Conservation (phyloP, 2,329 filamentous ascomycete genomes). For the Fusarium papillatum region DNA sequence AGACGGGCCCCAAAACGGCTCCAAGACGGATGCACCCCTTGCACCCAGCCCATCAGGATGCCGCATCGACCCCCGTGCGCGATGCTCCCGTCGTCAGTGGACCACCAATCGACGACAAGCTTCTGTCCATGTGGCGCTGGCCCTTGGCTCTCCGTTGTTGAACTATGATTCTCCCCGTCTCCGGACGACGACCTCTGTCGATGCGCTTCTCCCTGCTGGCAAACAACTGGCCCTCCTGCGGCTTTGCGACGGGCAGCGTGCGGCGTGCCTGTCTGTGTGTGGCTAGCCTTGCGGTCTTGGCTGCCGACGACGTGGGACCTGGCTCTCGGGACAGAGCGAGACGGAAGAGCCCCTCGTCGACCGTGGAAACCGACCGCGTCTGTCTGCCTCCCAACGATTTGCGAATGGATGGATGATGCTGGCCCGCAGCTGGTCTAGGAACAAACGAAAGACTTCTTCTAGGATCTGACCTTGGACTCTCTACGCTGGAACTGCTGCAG, state of each 20-base stretch:
- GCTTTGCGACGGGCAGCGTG: conserved; percentile 32
- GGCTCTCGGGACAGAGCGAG: conserved; percentile 18
- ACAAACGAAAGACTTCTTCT: conserved; percentile 27
- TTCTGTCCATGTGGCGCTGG: conserved; percentile 44
- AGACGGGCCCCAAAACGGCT: conserved; percentile 14
- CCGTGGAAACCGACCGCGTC: conserved; percentile 28
- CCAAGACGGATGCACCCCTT: conserved; percentile 14
- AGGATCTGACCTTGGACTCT: conserved; percentile 15
- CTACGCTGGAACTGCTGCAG: not conserved
- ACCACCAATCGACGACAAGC: conserved; percentile 46
- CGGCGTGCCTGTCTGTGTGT: conserved; percentile 34
- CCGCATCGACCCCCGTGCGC: conserved; percentile 47
- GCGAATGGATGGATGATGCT: conserved; percentile 31
- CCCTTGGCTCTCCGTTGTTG: conserved; percentile 40
- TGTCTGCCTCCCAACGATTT: conserved; percentile 16
- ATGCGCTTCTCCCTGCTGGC: conserved; percentile 13
- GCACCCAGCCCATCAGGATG: conserved; percentile 47
- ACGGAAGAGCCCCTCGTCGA: conserved; percentile 27
- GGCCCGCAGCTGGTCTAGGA: conserved; percentile 24
- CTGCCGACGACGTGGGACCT: conserved; percentile 21
- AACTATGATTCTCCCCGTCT: conserved; percentile 25
- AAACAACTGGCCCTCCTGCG: conserved; percentile 20
- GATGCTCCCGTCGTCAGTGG: conserved; percentile 47
- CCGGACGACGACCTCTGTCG: conserved; percentile 14
- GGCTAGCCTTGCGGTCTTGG: conserved; percentile 31